Percentiles rank a stretch among this genome's conserved stretches.
Evolutionary conservation across 352 stramenopile species (phyloP).

Genomic region (Phytophthora pisi): DNA sequence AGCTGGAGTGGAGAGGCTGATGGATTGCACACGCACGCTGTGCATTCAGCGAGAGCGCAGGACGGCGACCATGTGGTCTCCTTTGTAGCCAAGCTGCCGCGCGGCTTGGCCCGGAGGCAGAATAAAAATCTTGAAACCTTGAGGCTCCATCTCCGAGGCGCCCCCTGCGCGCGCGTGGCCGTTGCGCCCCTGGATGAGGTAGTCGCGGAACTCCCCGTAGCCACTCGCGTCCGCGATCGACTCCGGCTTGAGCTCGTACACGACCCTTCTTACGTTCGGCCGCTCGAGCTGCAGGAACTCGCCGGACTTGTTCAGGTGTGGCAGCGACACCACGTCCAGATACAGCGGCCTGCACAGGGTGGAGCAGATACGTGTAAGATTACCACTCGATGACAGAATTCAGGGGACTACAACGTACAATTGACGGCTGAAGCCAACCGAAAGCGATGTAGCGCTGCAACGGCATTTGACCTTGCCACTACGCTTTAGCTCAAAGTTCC

Average conservation of each 20-base stretch:
- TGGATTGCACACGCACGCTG: background rate
- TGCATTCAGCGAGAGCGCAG: constrained; percentile 44
- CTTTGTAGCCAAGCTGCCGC: constrained; percentile 76
- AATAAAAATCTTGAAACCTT: constrained; percentile 81
- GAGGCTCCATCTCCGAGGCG: constrained; percentile 62
- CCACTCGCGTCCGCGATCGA: constrained; percentile 52
- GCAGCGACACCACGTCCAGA: constrained; percentile 67
- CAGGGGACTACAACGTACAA: constrained; percentile 24
- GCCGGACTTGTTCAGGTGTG: constrained; percentile 58
- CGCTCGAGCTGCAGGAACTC: constrained; percentile 75
- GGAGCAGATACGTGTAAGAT: constrained; percentile 8
- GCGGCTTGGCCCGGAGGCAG: constrained; percentile 66
- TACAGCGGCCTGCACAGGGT: constrained; percentile 48
- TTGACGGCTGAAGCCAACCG: constrained; percentile 33
- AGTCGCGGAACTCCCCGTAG: constrained; percentile 71
- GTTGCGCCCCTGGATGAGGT: constrained; percentile 62
- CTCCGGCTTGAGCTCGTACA: constrained; percentile 76
- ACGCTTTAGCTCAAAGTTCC: constrained; percentile 46
- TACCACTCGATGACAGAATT: background rate
- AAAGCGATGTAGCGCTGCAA: constrained; percentile 38
- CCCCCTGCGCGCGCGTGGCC: constrained; percentile 55
- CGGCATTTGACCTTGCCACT: constrained; percentile 44
- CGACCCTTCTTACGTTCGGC: constrained; percentile 48
- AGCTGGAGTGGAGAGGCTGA: background rate
- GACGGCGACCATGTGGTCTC: constrained; percentile 69